These are phyloP conservation scores for Aspergillus coremiiformis DNA, from an alignment of 495 filamentous ascomycete genomes.

Conservation along the genomic window DNA sequence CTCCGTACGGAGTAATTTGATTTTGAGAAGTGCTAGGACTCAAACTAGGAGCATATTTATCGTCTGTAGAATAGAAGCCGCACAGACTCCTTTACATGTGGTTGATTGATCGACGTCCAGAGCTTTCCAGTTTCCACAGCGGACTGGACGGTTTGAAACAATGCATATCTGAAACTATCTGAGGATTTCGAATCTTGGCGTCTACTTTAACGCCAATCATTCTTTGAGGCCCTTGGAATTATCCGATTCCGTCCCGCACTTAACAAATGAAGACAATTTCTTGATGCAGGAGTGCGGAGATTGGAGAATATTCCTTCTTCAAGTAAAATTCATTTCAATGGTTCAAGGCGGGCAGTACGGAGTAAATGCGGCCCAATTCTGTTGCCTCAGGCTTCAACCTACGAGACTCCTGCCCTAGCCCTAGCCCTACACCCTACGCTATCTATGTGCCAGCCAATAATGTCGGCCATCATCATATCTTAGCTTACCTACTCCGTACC, in stretches of 20 bases:
- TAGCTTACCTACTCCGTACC: too few relatives aligned
- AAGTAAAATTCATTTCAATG: neutral
- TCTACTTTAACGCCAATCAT: slow-evolving; percentile 9
- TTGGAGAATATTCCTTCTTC: neutral
- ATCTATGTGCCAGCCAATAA: slow-evolving; percentile 1
- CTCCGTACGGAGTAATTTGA: neutral
- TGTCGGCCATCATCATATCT: neutral
- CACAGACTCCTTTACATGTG: slow-evolving; percentile 7
- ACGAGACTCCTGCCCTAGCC: slow-evolving; percentile 11
- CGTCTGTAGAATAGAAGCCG: slow-evolving; percentile 1
- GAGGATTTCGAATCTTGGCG: slow-evolving; percentile 16
- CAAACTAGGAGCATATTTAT: neutral
- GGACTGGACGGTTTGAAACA: slow-evolving; percentile 5
- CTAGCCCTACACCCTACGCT: slow-evolving; percentile 21
- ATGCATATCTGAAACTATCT: slow-evolving; percentile 13
- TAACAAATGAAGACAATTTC: neutral
- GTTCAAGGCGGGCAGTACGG: neutral
- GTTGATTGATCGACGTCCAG: slow-evolving; percentile 9
- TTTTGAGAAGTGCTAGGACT: neutral
- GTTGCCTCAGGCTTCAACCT: slow-evolving; percentile 7
- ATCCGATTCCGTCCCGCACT: slow-evolving; percentile 5
- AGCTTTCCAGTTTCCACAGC: neutral
- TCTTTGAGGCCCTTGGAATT: neutral
- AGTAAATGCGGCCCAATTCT: neutral
- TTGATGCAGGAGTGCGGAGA: neutral